Evolutionary conservation across 306 rosid species (phyloP).

Genomic region (Castanea mollissima): DNA sequence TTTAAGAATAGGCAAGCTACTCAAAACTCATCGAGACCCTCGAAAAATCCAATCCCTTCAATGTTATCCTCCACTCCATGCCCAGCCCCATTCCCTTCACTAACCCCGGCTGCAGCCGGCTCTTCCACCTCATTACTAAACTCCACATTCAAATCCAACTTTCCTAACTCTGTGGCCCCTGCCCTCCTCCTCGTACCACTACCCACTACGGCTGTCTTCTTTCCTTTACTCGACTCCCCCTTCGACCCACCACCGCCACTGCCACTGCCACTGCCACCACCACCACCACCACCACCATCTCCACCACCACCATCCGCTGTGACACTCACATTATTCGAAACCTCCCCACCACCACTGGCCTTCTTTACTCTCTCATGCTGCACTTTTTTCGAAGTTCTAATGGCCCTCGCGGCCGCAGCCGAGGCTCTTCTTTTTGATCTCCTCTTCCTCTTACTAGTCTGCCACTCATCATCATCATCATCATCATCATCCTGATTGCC

Average conservation of each 20-base stretch:
- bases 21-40: slow-evolving; percentile 96
- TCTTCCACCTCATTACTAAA: slow-evolving; percentile 93
- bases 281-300: too few relatives aligned
- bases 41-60: slow-evolving; percentile 85
- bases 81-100: slow-evolving; percentile 47
- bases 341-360: slow-evolving; percentile 24
- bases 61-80: slow-evolving; percentile 72
- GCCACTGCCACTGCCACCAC: too few relatives aligned
- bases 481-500: slow-evolving; percentile 29
- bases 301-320: too few relatives aligned
- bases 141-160: slow-evolving; percentile 95
- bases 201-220: slow-evolving; percentile 29
- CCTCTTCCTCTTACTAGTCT: slow-evolving; percentile 18
- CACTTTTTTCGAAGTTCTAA: slow-evolving; percentile 30
- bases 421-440: slow-evolving; percentile 27
- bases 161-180: slow-evolving; percentile 65
- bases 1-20: slow-evolving; percentile 87
- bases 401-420: not conserved
- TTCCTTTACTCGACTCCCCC: slow-evolving; percentile 54
- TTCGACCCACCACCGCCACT: slow-evolving; percentile 1
- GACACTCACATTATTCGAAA: slow-evolving; percentile 11
- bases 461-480: slow-evolving; percentile 43
- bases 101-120: slow-evolving; percentile 27
- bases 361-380: slow-evolving; percentile 41
- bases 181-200: slow-evolving; percentile 46